Base-by-base conservation (phyloP, 371 early-diverging fungal species). In the Haplosporangium sp. region DNA sequence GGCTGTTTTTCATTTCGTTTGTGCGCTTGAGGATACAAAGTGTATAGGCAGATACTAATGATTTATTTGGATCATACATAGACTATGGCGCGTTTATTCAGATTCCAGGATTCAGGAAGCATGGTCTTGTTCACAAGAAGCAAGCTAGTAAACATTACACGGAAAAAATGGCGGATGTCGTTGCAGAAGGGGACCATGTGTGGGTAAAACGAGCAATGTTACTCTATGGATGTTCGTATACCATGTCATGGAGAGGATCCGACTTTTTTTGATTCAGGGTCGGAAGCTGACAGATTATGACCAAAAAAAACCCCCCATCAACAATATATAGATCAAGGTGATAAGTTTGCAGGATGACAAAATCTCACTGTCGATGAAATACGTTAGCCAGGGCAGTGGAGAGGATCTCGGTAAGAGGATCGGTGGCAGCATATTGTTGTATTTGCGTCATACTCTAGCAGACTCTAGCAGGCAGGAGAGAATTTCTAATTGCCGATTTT, bases 71-170 rank as follows among this genome's bases (percentile, higher is more conserved):
- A 18, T n/a, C 20, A 18, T 20, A 12, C 7, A 13, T 62, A 76
- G 77, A 71, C 13, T 76, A 59, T 56, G 77, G 77, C 11, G 77
- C 77, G 6, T 76, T 76, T 60, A 56, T 76, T 12, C 71, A 76
- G 57, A 54, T 76, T 37, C 77, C 71, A 64, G 77, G 77, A 2
- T 67, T 63, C 61, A 63, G 53, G 54, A 66, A 52, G 52, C 63
- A 76, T 9, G 77, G 77, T 2, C 62, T 76, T 14, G 77, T 76
- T 0, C 64, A 71, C 50, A 76, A 76, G 59, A 70, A 52, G 0
- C 77, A 76, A 23, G 64, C 64, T 18, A 76, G 77, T 58, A 71
- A 62, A 12, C 77, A 71, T 36, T 76, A 71, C 21, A 64, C 64
- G 20, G 61, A 76, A 40, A 62, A 71, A 21, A 48, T 71, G 16